Evolutionary conservation across 805 yeast species (phyloP).

Genomic region (Candida adriatica): DNA sequence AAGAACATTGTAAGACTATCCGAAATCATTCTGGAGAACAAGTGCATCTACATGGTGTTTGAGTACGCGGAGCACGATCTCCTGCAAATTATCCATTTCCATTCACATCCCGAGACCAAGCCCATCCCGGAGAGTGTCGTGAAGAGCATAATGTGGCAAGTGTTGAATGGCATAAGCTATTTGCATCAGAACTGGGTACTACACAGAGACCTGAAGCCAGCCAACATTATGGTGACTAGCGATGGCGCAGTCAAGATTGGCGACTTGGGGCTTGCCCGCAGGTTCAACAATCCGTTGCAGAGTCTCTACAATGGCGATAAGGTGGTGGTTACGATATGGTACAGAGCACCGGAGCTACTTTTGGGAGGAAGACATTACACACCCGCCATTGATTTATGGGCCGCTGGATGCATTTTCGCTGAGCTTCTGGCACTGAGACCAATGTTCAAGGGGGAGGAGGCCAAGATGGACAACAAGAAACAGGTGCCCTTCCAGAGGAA

Average conservation of each 20-base stretch:
- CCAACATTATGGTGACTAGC: slow-evolving; percentile 91
- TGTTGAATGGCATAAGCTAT: slow-evolving; percentile 83
- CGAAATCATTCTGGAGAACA: slow-evolving; percentile 81
- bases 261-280: slow-evolving; percentile 86
- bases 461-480: slow-evolving; percentile 89
- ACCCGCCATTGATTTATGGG: slow-evolving; percentile 92
- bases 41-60: slow-evolving; percentile 88
- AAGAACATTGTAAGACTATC: slow-evolving; percentile 71
- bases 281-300: slow-evolving; percentile 81
- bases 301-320: slow-evolving; percentile 87
- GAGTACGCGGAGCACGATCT: slow-evolving; percentile 96
- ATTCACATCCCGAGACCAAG: slow-evolving; percentile 71
- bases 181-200: slow-evolving; percentile 94
- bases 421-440: slow-evolving; percentile 87
- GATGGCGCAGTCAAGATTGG: slow-evolving; percentile 93
- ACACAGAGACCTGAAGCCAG: slow-evolving; percentile 95
- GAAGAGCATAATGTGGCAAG: slow-evolving; percentile 87
- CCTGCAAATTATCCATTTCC: slow-evolving; percentile 88
- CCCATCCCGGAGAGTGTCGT: slow-evolving; percentile 63
- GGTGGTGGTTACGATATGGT: slow-evolving; percentile 96
- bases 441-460: slow-evolving; percentile 95
- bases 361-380: slow-evolving; percentile 92
- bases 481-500: slow-evolving; percentile 91
- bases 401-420: slow-evolving; percentile 91
- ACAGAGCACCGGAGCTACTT: slow-evolving; percentile 85